Evolutionary conservation across 176 grass and related monocot species (phyloP).

Genomic region (Leersia perrieri): DNA sequence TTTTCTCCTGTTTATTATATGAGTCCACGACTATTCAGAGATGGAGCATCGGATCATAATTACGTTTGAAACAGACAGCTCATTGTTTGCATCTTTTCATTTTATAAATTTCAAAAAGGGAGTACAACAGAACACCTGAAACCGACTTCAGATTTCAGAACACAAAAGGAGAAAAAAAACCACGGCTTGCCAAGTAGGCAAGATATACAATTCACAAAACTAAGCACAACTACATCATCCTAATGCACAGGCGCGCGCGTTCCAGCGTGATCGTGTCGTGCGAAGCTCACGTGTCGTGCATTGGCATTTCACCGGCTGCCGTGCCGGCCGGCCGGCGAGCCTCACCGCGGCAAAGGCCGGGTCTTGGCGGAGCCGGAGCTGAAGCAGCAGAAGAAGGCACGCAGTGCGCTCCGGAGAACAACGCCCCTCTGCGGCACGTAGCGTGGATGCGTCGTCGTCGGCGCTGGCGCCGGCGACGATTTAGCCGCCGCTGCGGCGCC

Average conservation of each 20-base stretch:
- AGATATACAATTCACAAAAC: background rate
- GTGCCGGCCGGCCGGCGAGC: background rate
- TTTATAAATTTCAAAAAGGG: background rate
- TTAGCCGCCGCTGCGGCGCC: background rate
- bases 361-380: conserved; percentile 23
- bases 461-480: background rate
- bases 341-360: conserved; percentile 36
- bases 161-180: background rate
- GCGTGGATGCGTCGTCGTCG: conserved; percentile 24
- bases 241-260: background rate
- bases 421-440: conserved; percentile 39
- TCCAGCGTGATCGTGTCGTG: background rate
- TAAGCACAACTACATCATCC: background rate
- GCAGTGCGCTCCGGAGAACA: conserved; percentile 38
- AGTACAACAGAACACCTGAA: background rate
- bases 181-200: background rate
- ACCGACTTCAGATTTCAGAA: background rate
- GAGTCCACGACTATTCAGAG: background rate
- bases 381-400: conserved; percentile 20
- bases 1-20: background rate
- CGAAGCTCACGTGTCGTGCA: background rate
- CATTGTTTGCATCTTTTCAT: background rate
- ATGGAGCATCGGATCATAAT: background rate
- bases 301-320: background rate
- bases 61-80: background rate